Percentiles rank a stretch among this genome's conserved stretches.
Evolutionary conservation across 305 asterid genomes (phyloP).

Genomic region (Withania somnifera): DNA sequence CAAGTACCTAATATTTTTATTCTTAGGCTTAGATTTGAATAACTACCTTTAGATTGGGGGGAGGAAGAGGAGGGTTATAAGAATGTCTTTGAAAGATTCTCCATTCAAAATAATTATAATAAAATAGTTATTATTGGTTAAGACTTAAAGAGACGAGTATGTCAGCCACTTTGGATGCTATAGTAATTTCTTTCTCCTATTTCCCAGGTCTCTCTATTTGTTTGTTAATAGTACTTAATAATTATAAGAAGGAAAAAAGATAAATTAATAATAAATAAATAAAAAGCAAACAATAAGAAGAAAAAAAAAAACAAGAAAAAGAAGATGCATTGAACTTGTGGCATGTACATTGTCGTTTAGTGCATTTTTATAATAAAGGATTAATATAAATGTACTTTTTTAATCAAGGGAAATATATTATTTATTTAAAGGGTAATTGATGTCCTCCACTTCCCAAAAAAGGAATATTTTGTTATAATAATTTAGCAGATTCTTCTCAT

Average conservation of each 20-base stretch:
- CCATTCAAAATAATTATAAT: no score
- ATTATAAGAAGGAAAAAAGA: background rate
- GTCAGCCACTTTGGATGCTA: background rate
- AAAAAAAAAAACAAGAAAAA: background rate
- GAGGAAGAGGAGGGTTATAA: no score
- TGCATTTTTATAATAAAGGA: background rate
- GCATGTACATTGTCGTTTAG: background rate
- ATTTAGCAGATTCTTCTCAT: background rate
- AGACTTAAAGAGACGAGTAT: no score
- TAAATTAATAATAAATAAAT: background rate
- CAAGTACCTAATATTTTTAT: no score
- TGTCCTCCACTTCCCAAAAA: conserved; percentile 1
- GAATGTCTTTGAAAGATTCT: no score
- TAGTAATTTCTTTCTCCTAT: background rate
- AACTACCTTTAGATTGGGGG: no score
- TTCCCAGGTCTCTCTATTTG: background rate
- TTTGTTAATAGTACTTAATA: background rate
- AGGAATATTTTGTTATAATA: background rate
- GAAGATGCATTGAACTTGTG: background rate
- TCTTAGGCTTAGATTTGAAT: no score
- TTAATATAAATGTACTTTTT: background rate
- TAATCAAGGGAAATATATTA: background rate
- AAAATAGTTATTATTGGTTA: no score
- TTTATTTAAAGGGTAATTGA: background rate
- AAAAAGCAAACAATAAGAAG: no score